Evolutionary conservation across 1,139 yeast species (phyloP), one percentile per base, ranked within the genome.

Genomic region (Candida sanyaensis): DNA sequence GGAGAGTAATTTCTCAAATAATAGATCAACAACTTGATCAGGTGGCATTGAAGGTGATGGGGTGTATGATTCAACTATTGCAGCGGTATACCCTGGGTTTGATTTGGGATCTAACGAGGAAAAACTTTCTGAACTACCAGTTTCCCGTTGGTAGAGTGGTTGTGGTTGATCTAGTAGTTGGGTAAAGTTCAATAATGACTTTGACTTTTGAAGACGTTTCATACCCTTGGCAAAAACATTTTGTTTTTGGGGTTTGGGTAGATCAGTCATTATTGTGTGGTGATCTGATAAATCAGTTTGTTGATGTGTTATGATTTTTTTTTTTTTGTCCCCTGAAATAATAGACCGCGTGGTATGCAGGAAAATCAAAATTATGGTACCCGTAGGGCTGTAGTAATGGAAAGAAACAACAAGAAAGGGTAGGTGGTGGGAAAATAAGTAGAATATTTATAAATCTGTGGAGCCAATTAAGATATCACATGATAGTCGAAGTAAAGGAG

Each of bases 1-100:
- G 11, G 77, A 63, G 7, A 76, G 59, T 26, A 76, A 56, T 43
- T 64, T 62, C 47, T 74, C 78, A 52, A 76, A 76, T 10, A 75
- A 56, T 8, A 53, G 57, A 49, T 75, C 75, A 5, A 76, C 80
- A 6, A 72, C 58, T 17, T 62, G 65, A 2, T 72, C 55, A 2
- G 57, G 57, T 2, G 80, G 80, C 55, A 73, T 66, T 45, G 66
- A 17, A 70, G 41, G 68, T 61, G 9, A 64, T 59, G 1, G 69
- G 21, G 21, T 17, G 21, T 17, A 17, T 17, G 21, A 17, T 17
- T 17, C 21, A 17, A 17, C 21, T 17, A 2, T 17, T 17, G 21
- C 21, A 2, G 21, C 3, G 21, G 21, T 21, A 24, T 21, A 21
- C 27, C 28, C 38, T 2, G 36, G 36, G 5, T 12, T 24, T 26